Conservation (phyloP, 768 basidiomycete genomes). For the Suillus weaverae region DNA sequence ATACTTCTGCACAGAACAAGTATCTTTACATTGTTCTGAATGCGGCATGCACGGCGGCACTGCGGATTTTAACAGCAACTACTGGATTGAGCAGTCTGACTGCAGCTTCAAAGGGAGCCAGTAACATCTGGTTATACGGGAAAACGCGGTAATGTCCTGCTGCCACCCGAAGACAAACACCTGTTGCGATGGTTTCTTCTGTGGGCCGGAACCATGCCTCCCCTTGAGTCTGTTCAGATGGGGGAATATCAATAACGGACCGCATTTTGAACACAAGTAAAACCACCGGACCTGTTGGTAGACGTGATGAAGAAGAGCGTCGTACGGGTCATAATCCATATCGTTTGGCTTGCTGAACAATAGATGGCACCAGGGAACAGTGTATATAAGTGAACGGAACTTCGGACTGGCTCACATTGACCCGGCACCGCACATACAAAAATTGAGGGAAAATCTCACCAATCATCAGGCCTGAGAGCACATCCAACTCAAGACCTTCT, state of each 20-base stretch:
- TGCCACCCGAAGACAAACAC: conserved; percentile 73
- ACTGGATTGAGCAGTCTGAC: conserved; percentile 75
- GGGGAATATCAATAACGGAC: neutral
- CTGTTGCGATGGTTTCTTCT: conserved; percentile 73
- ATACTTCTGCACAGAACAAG: conserved; percentile 19
- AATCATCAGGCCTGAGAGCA: neutral
- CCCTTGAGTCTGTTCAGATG: conserved; percentile 62
- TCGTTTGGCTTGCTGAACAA: neutral
- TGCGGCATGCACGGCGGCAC: conserved; percentile 80
- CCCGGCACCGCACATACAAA: neutral
- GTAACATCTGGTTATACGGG: conserved; percentile 74
- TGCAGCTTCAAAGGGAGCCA: conserved; percentile 79
- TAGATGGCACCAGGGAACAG: neutral
- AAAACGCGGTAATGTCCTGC: conserved; percentile 73
- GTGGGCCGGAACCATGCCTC: conserved; percentile 86
- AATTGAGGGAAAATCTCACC: too few relatives aligned
- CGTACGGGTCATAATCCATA: conserved; percentile 80
- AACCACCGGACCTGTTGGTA: conserved; percentile 62
- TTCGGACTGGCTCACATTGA: neutral
- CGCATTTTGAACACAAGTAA: neutral
- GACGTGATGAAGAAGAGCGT: conserved; percentile 77
- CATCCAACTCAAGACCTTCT: neutral
- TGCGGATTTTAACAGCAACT: conserved; percentile 78
- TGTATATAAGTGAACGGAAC: conserved; percentile 10
- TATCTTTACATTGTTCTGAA: conserved; percentile 57